phyloP scores from a whole-genome alignment of 805 yeast genomes.

The Cyberlindnera lachancei region DNA sequence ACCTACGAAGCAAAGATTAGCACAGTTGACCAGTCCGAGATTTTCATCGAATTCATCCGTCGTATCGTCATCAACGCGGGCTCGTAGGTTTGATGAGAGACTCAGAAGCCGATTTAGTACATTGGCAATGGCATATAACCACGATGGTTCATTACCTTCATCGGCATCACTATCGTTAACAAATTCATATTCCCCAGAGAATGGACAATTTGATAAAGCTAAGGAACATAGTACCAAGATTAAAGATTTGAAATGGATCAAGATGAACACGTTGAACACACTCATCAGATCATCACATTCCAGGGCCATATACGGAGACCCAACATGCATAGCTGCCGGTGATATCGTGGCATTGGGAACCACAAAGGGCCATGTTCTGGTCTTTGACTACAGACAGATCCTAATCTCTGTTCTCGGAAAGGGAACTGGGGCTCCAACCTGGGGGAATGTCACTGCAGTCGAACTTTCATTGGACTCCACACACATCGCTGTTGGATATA shows the following conservation, averaged over 20 bases:
- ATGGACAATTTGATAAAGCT: no score
- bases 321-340: constrained; percentile 37
- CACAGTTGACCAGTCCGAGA: constrained; percentile 7
- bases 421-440: constrained; percentile 22
- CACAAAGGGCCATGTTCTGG: constrained; percentile 49
- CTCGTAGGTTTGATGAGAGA: constrained; percentile 16
- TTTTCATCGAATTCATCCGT: constrained; percentile 10
- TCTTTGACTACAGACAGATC: constrained; percentile 64
- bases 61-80: constrained; percentile 6
- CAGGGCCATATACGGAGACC: constrained; percentile 39
- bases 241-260: constrained; percentile 28
- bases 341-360: constrained; percentile 63
- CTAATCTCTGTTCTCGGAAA: constrained; percentile 36
- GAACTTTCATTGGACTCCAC: constrained; percentile 63
- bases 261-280: constrained; percentile 33
- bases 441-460: constrained; percentile 47
- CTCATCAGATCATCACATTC: constrained; percentile 28
- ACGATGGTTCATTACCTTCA: no score
- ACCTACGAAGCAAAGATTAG: neutral
- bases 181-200: no score
- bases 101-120: constrained; percentile 13
- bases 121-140: constrained; percentile 3
- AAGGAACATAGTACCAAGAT: constrained; percentile 7
- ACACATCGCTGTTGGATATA: constrained; percentile 60
- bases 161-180: no score